A percentile compares a stretch with the other conserved stretches of the same genome.
Conservation (phyloP, 306 rosid genomes). For the cucumber (Cucumis sativus) region Cucumber_9930_V3 NC_026657.2:35907501-35908000, state of each 20-base stretch:
- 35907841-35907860: not conserved
- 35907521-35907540: slow-evolving; percentile 80
- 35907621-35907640: not conserved
- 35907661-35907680: not conserved
- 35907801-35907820: not conserved
- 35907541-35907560: slow-evolving; percentile 69
- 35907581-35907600: slow-evolving; percentile 57
- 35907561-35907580: slow-evolving; percentile 82
- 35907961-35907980: not conserved
- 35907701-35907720: not conserved
- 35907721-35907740: not conserved
- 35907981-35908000: not conserved
- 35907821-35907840: not conserved
- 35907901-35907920: not conserved
- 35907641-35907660: not conserved
- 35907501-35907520: slow-evolving; percentile 88
- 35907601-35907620: slow-evolving; percentile 53
- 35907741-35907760: not conserved
- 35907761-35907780: not conserved
- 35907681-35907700: not conserved
- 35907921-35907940: not conserved
- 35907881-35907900: not conserved
- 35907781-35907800: not conserved
- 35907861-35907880: not conserved
- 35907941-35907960: not conserved